These are phyloP conservation scores for Suhomyces coccinellae DNA, from an alignment of 1,139 yeast genomes.

Conservation along the genomic window DNA sequence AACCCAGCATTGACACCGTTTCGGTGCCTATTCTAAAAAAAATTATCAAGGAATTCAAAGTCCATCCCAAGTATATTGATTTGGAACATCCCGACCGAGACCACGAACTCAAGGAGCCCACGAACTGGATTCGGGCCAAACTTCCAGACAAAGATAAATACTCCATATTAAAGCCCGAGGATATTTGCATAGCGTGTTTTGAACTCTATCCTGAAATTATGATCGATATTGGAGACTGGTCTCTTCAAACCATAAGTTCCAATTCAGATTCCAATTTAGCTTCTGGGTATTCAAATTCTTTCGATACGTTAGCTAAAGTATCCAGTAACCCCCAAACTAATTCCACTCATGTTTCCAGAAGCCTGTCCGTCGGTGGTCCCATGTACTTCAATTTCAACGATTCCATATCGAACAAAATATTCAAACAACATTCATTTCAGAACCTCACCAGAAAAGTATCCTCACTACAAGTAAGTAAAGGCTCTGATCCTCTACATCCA, in stretches of 20 bases:
- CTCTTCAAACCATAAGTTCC: neutral
- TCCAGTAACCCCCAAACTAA: slow-evolving; percentile 1
- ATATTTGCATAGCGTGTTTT: slow-evolving; percentile 36
- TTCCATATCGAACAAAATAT: slow-evolving; percentile 15
- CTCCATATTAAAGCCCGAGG: slow-evolving; percentile 26
- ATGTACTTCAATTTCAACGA: slow-evolving; percentile 22
- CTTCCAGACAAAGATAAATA: neutral
- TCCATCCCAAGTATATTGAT: slow-evolving; percentile 51
- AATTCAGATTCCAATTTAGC: neutral
- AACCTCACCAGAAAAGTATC: slow-evolving; percentile 28
- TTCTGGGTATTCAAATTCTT: neutral
- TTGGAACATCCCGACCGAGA: slow-evolving; percentile 29
- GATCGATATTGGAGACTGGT: slow-evolving; percentile 8
- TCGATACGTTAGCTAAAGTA: slow-evolving; percentile 1
- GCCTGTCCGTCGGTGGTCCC: slow-evolving; percentile 33
- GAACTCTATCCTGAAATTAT: slow-evolving; percentile 28
- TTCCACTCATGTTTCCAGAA: slow-evolving; percentile 21
- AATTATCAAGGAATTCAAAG: slow-evolving; percentile 27
- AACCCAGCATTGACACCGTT: neutral
- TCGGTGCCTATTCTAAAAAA: slow-evolving; percentile 11
- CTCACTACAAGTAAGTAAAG: slow-evolving; percentile 24
- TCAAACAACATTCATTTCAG: slow-evolving; percentile 15
- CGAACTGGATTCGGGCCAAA: slow-evolving; percentile 26
- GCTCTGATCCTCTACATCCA: slow-evolving; percentile 23
- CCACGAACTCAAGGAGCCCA: slow-evolving; percentile 45